Percentiles rank a stretch among this genome's conserved stretches.
These are phyloP conservation scores for Rhizopogon hawkerae DNA, from an alignment of 1,284 basidiomycete genomes.

Conservation along the genomic window DNA sequence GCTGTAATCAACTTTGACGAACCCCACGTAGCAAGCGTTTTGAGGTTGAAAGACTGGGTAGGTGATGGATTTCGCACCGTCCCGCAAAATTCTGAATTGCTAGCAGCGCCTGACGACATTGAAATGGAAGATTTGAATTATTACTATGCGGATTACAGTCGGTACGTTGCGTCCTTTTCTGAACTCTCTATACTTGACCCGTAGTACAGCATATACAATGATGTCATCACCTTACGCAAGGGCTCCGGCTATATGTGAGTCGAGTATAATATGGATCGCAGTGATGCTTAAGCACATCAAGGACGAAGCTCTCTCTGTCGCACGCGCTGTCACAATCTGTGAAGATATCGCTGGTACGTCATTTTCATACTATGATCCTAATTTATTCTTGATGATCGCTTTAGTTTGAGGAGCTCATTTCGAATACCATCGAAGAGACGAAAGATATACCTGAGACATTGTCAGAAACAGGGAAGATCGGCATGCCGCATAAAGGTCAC, in stretches of 20 bases:
- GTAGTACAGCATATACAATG: slow-evolving; percentile 81
- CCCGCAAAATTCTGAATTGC: slow-evolving; percentile 7
- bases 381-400: slow-evolving; percentile 1
- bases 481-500: slow-evolving; percentile 71
- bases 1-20: slow-evolving; percentile 11
- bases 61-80: slow-evolving; percentile 14
- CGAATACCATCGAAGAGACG: slow-evolving; percentile 90
- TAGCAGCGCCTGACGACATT: slow-evolving; percentile 65
- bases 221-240: slow-evolving; percentile 91
- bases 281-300: slow-evolving; percentile 28
- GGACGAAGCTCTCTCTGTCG: slow-evolving; percentile 93
- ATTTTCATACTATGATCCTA: not conserved
- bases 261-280: slow-evolving; percentile 10
- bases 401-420: slow-evolving; percentile 88
- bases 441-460: slow-evolving; percentile 94
- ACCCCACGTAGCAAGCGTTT: slow-evolving; percentile 66
- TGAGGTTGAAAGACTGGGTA: slow-evolving; percentile 82
- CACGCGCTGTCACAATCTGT: slow-evolving; percentile 94
- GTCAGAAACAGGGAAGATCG: slow-evolving; percentile 91
- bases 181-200: slow-evolving; percentile 6
- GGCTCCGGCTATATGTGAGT: slow-evolving; percentile 92
- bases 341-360: slow-evolving; percentile 78
- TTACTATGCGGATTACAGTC: slow-evolving; percentile 94
- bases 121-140: slow-evolving; percentile 97
- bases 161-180: slow-evolving; percentile 41